A percentile compares a stretch with the other conserved stretches of the same genome.
Conservation (phyloP, 768 basidiomycete species). For the Termitomyces sp. region DNA sequence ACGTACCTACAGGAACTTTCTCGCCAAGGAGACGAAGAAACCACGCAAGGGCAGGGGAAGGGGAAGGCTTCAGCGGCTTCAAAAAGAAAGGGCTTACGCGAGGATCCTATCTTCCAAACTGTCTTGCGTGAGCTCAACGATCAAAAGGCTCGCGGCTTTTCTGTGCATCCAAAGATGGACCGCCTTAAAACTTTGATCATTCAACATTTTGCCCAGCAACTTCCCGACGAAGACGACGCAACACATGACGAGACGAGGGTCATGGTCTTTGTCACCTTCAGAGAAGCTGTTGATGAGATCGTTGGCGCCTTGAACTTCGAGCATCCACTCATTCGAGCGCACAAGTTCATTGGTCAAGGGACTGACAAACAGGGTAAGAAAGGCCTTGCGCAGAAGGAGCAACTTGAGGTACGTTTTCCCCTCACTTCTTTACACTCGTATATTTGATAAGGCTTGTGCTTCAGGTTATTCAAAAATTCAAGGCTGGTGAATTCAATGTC, state of each 20-base stretch:
- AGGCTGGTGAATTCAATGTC: slow-evolving; percentile 82
- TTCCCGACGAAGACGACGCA: slow-evolving; percentile 34
- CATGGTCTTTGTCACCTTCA: slow-evolving; percentile 93
- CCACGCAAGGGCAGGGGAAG: slow-evolving; percentile 21
- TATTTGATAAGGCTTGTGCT: neutral
- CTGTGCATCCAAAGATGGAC: slow-evolving; percentile 90
- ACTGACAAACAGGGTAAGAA: slow-evolving; percentile 80
- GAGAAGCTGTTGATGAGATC: slow-evolving; percentile 89
- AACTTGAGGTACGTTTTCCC: slow-evolving; percentile 63
- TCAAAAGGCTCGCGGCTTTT: slow-evolving; percentile 50
- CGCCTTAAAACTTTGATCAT: slow-evolving; percentile 67
- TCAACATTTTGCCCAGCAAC: slow-evolving; percentile 66
- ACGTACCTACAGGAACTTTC: slow-evolving; percentile 49
- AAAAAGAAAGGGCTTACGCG: slow-evolving; percentile 41
- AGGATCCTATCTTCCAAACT: slow-evolving; percentile 56
- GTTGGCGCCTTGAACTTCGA: slow-evolving; percentile 75
- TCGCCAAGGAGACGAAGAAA: slow-evolving; percentile 29
- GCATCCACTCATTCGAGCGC: slow-evolving; percentile 72
- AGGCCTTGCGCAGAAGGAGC: slow-evolving; percentile 88
- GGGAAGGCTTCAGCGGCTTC: slow-evolving; percentile 31
- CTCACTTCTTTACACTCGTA: neutral
- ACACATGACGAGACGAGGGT: slow-evolving; percentile 53
- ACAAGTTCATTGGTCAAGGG: slow-evolving; percentile 88
- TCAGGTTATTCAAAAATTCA: slow-evolving; percentile 85
- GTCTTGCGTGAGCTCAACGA: slow-evolving; percentile 63